Evolutionary conservation across 352 stramenopile genomes (phyloP).

Genomic region (Globisporangium megalacanthum): DNA sequence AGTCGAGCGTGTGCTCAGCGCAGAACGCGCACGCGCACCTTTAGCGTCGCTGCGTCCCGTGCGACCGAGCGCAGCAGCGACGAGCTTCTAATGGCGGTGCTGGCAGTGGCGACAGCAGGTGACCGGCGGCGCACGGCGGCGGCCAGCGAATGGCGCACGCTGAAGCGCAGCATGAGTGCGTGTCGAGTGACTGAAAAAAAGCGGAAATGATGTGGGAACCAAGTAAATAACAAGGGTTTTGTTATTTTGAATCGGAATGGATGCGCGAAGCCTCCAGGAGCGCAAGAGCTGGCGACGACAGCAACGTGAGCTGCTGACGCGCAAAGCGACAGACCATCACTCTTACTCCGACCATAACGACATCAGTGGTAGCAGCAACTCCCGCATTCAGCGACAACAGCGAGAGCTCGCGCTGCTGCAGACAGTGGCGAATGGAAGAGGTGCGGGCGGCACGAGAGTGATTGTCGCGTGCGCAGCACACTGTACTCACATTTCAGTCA

Average conservation of each 20-base stretch:
- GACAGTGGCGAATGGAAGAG: constrained; percentile 18
- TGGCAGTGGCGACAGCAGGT: not conserved
- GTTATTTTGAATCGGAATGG: too few relatives aligned
- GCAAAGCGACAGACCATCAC: too few relatives aligned
- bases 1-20: not conserved
- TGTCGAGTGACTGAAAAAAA: not conserved
- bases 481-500: not conserved
- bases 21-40: not conserved
- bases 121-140: not conserved
- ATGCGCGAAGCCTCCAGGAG: not conserved
- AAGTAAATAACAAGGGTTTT: too few relatives aligned
- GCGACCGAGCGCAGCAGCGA: constrained; percentile 15
- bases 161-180: not conserved
- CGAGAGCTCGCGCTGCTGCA: constrained; percentile 18
- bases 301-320: too few relatives aligned
- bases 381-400: not conserved
- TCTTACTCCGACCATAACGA: too few relatives aligned
- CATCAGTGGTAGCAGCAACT: not conserved
- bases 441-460: constrained; percentile 7
- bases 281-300: too few relatives aligned
- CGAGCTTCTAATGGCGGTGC: not conserved
- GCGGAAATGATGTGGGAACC: not conserved
- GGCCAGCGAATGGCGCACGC: not conserved
- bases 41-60: constrained; percentile 11
- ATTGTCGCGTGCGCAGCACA: not conserved